These are phyloP conservation scores for Mimosa bimucronata DNA, from an alignment of 306 rosid genomes.

Conservation along the genomic window DNA sequence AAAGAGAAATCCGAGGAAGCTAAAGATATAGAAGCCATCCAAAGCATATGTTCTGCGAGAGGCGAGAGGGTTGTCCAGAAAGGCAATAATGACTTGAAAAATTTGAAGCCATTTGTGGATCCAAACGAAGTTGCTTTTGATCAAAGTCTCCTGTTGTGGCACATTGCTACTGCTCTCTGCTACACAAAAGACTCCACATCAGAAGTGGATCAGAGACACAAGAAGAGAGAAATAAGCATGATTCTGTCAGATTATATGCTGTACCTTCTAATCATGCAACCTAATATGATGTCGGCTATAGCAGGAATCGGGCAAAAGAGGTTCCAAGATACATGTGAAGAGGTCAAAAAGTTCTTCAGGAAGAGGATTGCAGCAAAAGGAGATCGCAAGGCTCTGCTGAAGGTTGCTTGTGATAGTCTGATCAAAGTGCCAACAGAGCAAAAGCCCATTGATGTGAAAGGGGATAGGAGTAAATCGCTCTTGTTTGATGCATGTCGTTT, in stretches of 20 bases:
- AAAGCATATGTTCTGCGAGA: not conserved
- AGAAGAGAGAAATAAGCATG: not conserved
- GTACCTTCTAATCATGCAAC: not conserved
- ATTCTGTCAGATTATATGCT: constrained; percentile 27
- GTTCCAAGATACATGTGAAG: constrained; percentile 34
- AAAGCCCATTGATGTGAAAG: not conserved
- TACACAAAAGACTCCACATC: too few relatives aligned
- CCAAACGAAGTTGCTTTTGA: not conserved
- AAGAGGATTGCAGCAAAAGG: not conserved
- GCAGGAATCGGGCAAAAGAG: constrained; percentile 13
- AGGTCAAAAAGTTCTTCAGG: constrained; percentile 6
- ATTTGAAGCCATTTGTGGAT: not conserved
- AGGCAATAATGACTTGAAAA: not conserved
- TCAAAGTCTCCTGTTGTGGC: constrained; percentile 25
- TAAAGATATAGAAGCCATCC: not conserved
- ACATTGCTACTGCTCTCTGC: constrained; percentile 33
- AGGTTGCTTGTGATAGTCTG: not conserved
- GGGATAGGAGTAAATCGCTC: constrained; percentile 24
- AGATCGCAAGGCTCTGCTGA: not conserved
- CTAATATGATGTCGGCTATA: not conserved
- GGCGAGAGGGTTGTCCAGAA: not conserved
- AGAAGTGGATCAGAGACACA: not conserved
- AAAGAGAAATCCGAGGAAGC: not conserved
- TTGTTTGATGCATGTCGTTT: constrained; percentile 29
- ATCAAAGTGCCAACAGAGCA: not conserved